Base-by-base conservation (phyloP, 139 green algal genomes). In the Volvox africanus region DNA sequence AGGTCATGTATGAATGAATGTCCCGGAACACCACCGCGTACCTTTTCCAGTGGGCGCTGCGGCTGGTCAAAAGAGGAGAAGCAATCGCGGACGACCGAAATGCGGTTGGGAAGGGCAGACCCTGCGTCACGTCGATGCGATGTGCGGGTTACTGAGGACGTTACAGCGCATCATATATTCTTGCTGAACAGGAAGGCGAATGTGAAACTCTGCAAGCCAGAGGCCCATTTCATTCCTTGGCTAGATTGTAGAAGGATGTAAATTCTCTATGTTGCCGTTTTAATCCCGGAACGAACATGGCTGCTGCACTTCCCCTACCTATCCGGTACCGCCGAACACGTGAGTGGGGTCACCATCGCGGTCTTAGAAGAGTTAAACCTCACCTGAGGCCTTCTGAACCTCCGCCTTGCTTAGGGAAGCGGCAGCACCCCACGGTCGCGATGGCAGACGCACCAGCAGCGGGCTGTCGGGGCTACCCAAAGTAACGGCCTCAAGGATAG, bases 71-170 rank as follows among this genome's bases (percentile, higher is more conserved):
- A 94, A 0, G 96, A 80, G 1, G 92, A 86, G 67, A 98, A 98
- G 2, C 95, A 93, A 18, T 97, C 93, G 19, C 97, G 92, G 22
- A 98, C 85, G 0, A 98, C 95, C 6, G 93, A 94, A 1, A 98
- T 87, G 22, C 86, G 89, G 3, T 50, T 14, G 0, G 94, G 90
- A n/a, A 86, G 44, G 30, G 76, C 0, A 32, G 71, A 19, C 24
- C 89, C 82, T 93, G 88, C 71, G 71, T n/a, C 26, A 35, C 18
- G 71, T 79, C 32, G 20, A 73, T 28, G 65, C 5, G 21, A 28
- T 24, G 21, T 28, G 24, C 65, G 65, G 24, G 24, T 73, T 73
- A 55, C 44, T 55, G 44, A 55, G 9, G 9, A 9, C 67, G 21
- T 77, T 26, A 79, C 71, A 1, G 2, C 1, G 71, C 22, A 20